A percentile compares a stretch with the other conserved stretches of the same genome.
Evolutionary conservation across 176 grass and related monocot genomes (phyloP).

Genomic region (Elaeis guineensis): DNA sequence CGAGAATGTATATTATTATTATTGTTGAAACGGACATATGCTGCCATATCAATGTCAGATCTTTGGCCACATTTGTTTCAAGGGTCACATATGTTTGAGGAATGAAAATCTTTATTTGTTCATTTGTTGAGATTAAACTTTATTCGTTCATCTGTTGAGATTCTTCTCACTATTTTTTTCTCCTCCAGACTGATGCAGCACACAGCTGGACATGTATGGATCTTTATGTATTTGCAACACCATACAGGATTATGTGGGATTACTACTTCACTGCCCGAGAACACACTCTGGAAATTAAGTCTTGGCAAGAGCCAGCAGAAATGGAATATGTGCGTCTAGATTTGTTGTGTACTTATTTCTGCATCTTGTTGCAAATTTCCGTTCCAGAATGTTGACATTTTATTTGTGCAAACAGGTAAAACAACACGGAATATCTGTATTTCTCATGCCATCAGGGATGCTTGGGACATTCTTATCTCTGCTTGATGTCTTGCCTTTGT

Average conservation of each 20-base stretch:
- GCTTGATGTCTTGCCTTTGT: slow-evolving; percentile 80
- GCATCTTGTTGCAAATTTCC: slow-evolving; percentile 12
- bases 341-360: slow-evolving; percentile 12
- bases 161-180: slow-evolving; percentile 9
- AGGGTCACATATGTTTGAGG: no score
- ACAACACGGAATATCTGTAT: slow-evolving; percentile 84
- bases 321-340: slow-evolving; percentile 57
- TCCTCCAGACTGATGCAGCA: slow-evolving; percentile 55
- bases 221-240: slow-evolving; percentile 86
- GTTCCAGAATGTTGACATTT: slow-evolving; percentile 15
- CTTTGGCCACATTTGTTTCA: no score
- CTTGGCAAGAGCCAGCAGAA: slow-evolving; percentile 86
- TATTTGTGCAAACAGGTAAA: slow-evolving; percentile 53
- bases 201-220: slow-evolving; percentile 98
- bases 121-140: background rate
- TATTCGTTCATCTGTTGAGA: background rate
- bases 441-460: slow-evolving; percentile 96
- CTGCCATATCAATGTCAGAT: no score
- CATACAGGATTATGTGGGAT: slow-evolving; percentile 90
- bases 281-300: slow-evolving; percentile 70
- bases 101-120: no score
- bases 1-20: no score
- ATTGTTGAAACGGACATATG: no score
- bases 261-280: slow-evolving; percentile 63
- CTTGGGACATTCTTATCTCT: slow-evolving; percentile 79